phyloP scores from a whole-genome alignment of 805 yeast species.

The Priceomyces haplophilus region DNA sequence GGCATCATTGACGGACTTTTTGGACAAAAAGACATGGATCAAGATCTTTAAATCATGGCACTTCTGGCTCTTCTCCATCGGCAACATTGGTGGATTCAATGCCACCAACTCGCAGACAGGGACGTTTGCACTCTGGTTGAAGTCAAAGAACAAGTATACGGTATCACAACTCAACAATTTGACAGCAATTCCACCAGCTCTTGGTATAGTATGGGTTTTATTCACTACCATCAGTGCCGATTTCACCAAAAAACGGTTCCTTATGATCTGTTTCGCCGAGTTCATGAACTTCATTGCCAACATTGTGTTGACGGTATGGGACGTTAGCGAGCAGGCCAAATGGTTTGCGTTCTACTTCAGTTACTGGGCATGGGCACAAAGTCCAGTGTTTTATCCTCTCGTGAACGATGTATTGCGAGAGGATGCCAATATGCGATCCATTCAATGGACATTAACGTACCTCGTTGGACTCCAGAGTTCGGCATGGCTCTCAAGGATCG shows the following conservation, averaged over 20 bases:
- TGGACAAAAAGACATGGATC: conserved; percentile 49
- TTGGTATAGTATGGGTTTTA: conserved; percentile 44
- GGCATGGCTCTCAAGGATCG: conserved; percentile 50
- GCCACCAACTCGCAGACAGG: conserved; percentile 49
- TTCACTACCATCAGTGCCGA: conserved; percentile 38
- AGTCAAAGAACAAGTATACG: conserved; percentile 33
- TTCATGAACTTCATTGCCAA: conserved; percentile 54
- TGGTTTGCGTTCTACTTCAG: conserved; percentile 63
- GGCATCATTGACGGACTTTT: conserved; percentile 29
- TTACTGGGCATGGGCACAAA: conserved; percentile 61
- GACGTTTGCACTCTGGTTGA: conserved; percentile 34
- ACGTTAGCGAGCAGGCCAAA: conserved; percentile 54
- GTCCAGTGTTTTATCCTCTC: conserved; percentile 59
- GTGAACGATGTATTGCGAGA: conserved; percentile 56
- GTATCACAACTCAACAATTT: conserved; percentile 47
- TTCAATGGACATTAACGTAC: conserved; percentile 55
- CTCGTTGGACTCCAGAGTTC: conserved; percentile 53
- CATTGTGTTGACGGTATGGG: conserved; percentile 55
- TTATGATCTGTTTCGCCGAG: conserved; percentile 51
- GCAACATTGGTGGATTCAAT: conserved; percentile 62
- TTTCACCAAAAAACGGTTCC: conserved; percentile 48
- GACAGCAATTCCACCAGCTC: conserved; percentile 55
- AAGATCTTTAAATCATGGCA: conserved; percentile 56
- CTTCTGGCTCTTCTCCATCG: conserved; percentile 52
- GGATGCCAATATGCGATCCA: conserved; percentile 54